Evolutionary conservation across 2,329 filamentous ascomycete species (phyloP).

Genomic region (Fusarium cicatricum): DNA sequence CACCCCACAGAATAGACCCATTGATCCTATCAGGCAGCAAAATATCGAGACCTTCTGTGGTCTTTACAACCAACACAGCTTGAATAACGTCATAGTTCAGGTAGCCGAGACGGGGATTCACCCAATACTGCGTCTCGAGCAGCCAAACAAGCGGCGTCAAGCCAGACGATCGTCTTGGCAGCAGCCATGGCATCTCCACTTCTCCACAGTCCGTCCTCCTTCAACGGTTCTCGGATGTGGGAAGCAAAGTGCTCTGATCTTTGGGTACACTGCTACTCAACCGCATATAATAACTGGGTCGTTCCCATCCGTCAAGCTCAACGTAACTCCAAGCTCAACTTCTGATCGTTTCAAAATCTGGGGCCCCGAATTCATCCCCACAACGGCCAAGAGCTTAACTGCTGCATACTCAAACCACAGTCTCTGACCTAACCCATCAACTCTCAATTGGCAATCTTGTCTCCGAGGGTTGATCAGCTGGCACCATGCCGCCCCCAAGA

Average conservation of each 20-base stretch:
- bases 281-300: slow-evolving; percentile 26
- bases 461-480: not conserved
- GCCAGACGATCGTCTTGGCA: slow-evolving; percentile 34
- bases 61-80: slow-evolving; percentile 4
- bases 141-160: slow-evolving; percentile 17
- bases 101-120: slow-evolving; percentile 29
- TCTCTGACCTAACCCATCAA: not conserved
- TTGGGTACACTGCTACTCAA: not conserved
- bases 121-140: slow-evolving; percentile 16
- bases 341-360: slow-evolving; percentile 1
- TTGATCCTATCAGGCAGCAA: slow-evolving; percentile 3
- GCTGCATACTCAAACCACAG: not conserved
- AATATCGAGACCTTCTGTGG: not conserved
- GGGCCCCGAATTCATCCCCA: slow-evolving; percentile 22
- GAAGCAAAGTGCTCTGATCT: not conserved
- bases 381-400: not conserved
- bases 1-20: not conserved
- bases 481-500: slow-evolving; percentile 39
- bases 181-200: slow-evolving; percentile 19
- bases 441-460: not conserved
- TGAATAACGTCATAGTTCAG: slow-evolving; percentile 30
- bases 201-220: slow-evolving; percentile 9
- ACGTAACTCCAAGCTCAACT: not conserved
- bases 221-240: not conserved
- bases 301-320: not conserved